Percentiles rank a stretch among this genome's conserved stretches.
These are phyloP conservation scores for Stenogyne calaminthoides DNA, from an alignment of 305 asterid species.

Conservation along the genomic window DNA sequence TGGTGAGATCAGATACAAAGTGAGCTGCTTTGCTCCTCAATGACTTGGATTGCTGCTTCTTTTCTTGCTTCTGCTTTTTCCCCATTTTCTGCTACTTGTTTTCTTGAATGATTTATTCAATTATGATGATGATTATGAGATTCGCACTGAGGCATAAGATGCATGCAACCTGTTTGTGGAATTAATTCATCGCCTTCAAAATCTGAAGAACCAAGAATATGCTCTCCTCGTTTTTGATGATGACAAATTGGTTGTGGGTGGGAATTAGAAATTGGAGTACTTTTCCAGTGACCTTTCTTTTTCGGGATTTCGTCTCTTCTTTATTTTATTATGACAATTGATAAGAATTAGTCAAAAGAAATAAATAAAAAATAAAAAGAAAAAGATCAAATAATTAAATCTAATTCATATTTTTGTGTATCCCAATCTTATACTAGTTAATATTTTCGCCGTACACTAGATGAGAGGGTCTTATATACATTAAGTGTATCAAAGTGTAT, in stretches of 20 bases:
- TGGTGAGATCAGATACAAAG: slow-evolving; percentile 89
- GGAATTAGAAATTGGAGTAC: slow-evolving; percentile 18
- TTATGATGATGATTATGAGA: slow-evolving; percentile 1
- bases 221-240: slow-evolving; percentile 7
- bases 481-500: too few species aligned
- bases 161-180: slow-evolving; percentile 6
- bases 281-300: background rate
- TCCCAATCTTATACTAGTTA: too few species aligned
- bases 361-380: background rate
- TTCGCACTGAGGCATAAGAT: slow-evolving; percentile 28
- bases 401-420: too few species aligned
- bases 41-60: slow-evolving; percentile 42
- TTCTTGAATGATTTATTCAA: background rate
- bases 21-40: slow-evolving; percentile 86
- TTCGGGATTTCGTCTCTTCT: background rate
- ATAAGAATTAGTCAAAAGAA: background rate
- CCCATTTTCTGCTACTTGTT: slow-evolving; percentile 34
- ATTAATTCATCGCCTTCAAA: slow-evolving; percentile 10
- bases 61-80: slow-evolving; percentile 40
- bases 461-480: too few species aligned
- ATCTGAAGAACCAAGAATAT: slow-evolving; percentile 13
- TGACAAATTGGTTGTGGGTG: slow-evolving; percentile 16
- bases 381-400: too few species aligned
- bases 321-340: too few species aligned
- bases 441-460: too few species aligned